Conservation (phyloP, 495 filamentous ascomycete species). For the Neurospora pannonica region DNA sequence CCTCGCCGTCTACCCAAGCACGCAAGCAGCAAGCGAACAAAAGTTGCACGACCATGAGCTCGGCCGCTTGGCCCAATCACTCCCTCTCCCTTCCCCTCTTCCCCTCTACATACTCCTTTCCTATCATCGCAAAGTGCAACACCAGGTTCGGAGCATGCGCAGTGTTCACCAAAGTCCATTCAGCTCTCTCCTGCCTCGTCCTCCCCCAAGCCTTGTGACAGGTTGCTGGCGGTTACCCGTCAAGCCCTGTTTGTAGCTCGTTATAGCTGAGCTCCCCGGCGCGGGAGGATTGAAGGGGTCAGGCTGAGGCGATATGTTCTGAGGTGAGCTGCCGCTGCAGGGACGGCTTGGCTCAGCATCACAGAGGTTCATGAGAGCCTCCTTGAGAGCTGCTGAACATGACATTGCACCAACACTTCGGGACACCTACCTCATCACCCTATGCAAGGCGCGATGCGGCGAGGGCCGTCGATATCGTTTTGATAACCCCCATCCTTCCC, state of each 20-base stretch:
- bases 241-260: neutral
- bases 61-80: neutral
- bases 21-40: neutral
- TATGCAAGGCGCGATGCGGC: neutral
- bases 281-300: neutral
- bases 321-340: neutral
- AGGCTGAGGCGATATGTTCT: neutral
- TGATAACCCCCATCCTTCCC: neutral
- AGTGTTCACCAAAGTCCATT: neutral
- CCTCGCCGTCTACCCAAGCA: conserved; percentile 13
- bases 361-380: neutral
- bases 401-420: neutral
- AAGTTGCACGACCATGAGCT: neutral
- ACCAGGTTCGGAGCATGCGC: neutral
- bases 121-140: neutral
- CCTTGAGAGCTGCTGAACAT: neutral
- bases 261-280: neutral
- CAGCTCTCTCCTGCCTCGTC: neutral
- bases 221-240: neutral
- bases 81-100: neutral
- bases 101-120: neutral
- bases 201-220: neutral
- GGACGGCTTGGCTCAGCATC: neutral
- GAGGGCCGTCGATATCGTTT: neutral
- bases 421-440: neutral